Conservation (phyloP, 2,329 filamentous ascomycete species). For the Exophiala alcalophila region DNA sequence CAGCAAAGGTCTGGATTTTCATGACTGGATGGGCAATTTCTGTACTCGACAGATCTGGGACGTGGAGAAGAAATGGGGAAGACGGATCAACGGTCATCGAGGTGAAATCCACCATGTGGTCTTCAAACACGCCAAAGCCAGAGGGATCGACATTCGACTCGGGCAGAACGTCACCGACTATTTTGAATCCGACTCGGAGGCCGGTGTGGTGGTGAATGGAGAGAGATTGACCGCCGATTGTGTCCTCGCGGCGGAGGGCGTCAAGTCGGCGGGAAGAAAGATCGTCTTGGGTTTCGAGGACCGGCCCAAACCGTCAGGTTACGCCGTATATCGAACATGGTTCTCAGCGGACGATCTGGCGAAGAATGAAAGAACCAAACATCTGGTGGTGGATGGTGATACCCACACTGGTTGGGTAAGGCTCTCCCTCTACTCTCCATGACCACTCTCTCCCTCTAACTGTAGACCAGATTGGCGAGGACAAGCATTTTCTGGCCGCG, state of each 20-base stretch:
- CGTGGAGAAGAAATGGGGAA: slow-evolving; percentile 33
- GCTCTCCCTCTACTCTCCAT: not conserved
- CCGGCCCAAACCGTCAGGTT: slow-evolving; percentile 36
- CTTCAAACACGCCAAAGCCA: slow-evolving; percentile 32
- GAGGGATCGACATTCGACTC: slow-evolving; percentile 34
- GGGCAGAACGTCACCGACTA: slow-evolving; percentile 34
- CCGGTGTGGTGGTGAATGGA: slow-evolving; percentile 25
- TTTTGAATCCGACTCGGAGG: slow-evolving; percentile 37
- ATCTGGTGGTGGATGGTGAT: slow-evolving; percentile 54
- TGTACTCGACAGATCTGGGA: slow-evolving; percentile 36
- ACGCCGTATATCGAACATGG: slow-evolving; percentile 34
- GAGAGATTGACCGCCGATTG: slow-evolving; percentile 23
- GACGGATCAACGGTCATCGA: slow-evolving; percentile 37
- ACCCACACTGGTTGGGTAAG: slow-evolving; percentile 48
- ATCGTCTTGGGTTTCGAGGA: slow-evolving; percentile 35
- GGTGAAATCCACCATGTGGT: slow-evolving; percentile 37
- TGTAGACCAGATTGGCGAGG: slow-evolving; percentile 44
- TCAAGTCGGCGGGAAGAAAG: slow-evolving; percentile 25
- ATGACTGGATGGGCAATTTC: slow-evolving; percentile 34
- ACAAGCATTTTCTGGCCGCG: slow-evolving; percentile 48
- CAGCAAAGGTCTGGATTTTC: slow-evolving; percentile 32
- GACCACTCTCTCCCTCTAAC: not conserved
- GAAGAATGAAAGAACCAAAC: slow-evolving; percentile 51
- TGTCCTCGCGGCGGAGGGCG: slow-evolving; percentile 25
- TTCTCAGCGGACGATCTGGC: slow-evolving; percentile 45